Base-by-base conservation (phyloP, 139 green algal genomes). In the Closterium sp. region DNA sequence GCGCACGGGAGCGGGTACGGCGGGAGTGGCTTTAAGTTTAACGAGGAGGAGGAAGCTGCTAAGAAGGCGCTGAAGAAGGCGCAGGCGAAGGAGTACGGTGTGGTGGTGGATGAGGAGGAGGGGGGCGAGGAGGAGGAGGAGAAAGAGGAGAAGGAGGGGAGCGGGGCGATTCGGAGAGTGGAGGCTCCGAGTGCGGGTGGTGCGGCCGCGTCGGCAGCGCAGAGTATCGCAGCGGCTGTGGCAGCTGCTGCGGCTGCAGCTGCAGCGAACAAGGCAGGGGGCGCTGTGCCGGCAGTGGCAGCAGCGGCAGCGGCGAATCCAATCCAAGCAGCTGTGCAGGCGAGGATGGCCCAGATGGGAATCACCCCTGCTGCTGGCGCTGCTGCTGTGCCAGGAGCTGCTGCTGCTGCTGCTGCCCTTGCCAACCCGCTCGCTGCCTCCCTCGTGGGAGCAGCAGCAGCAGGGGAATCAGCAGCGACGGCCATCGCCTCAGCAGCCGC, bases 1-100 rank as follows among this genome's bases (percentile, higher is more conserved):
- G 96, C 91, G 28, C 97, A 98, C 86, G 96, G 96, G 84, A 97
- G 92, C 79, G 98, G 98, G 27, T 99, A 97, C 92, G 98, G 98
- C 85, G 98, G 98, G 86, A 96, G 91, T 29, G 98, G 98, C 38
- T 99, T 98, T 96, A 99, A 99, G 95, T 99, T 99, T 91, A 95
- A 99, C 95, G 90, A 95, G n/a, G 90, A 94, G 28, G 98, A 99
- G 95, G 97, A 98, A 29, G 96, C 97, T 30, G 89, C 91, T 85
- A 91, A 95, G 86, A 97, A 96, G 73, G 89, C 94, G 86, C 31
- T 93, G 88, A 88, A 94, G 79, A 96, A 96, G 89, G 94, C 94
- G 4, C 86, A 92, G 91, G 91, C 91, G n/a, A 92, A 89, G 85
- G 94, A 96, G 86, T 95, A 93, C 28, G 95, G 95, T 28, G 84